Percentiles rank a stretch among this genome's conserved stretches.
Evolutionary conservation across 1,284 basidiomycete species (phyloP).

Genomic region (Mixia osmundae): DNA sequence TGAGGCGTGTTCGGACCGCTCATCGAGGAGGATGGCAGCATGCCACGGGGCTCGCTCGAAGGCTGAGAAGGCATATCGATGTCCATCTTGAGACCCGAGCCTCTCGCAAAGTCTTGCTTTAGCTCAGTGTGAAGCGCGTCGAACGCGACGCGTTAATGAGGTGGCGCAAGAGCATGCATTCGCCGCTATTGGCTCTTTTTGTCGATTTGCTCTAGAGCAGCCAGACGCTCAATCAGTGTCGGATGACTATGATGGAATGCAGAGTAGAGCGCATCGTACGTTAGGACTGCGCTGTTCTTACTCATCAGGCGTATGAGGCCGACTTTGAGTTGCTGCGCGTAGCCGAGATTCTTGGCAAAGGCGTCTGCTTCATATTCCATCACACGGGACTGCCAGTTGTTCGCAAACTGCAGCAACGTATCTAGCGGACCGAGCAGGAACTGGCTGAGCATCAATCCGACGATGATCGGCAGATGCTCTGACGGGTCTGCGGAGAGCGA

Average conservation of each 20-base stretch:
- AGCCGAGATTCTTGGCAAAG: constrained; percentile 43
- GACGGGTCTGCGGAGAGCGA: too few species aligned
- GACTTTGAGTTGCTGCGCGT: constrained; percentile 25
- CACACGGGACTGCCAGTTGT: constrained; percentile 55
- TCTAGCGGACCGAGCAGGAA: constrained; percentile 66
- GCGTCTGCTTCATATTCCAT: constrained; percentile 80
- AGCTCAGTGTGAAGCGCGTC: too few species aligned
- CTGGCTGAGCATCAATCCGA: constrained; percentile 71
- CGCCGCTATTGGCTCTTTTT: not conserved
- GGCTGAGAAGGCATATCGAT: too few species aligned
- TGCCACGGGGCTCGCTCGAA: too few species aligned
- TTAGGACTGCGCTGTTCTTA: not conserved
- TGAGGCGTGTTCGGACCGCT: too few species aligned
- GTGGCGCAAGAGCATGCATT: too few species aligned
- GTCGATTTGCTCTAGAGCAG: not conserved
- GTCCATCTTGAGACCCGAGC: too few species aligned
- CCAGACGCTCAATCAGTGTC: not conserved
- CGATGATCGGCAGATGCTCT: constrained; percentile 45
- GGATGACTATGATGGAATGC: constrained; percentile 1
- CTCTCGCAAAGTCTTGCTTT: too few species aligned
- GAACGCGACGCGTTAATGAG: too few species aligned
- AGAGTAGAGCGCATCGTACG: constrained; percentile 1
- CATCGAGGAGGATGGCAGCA: too few species aligned
- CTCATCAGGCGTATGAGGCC: not conserved
- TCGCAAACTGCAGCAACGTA: constrained; percentile 43